Evolutionary conservation across 2,329 filamentous ascomycete genomes (phyloP), one percentile per base, ranked within the genome.

Genomic region (Alternaria ventricosa): DNA sequence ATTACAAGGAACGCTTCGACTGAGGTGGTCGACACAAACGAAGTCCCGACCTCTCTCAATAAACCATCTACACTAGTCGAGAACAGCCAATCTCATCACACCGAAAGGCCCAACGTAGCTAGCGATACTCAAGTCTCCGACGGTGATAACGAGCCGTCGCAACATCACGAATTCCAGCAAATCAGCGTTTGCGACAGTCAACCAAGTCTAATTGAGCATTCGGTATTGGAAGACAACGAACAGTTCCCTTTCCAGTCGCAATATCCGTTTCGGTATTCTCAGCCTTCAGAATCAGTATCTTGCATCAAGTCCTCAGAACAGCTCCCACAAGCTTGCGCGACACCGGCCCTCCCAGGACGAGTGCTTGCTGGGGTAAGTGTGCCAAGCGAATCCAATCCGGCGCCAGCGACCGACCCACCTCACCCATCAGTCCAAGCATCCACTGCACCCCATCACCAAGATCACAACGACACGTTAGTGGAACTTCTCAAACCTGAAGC

Each of bases 221-320:
- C 61, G 46, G 50, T 45, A 23, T 27, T 27, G 13, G 63, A 70
- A 11, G 49, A 25, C 49, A 60, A 58, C 56, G 66, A 36, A 6
- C 70, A 69, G 15, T 66, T 63, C 22, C 63, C 64, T 10, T 65
- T 61, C 7, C 65, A 61, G 49, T 68, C 60, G 11, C 68, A 68
- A 50, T 43, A 60, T 18, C 65, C 58, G 20, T 55, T 28, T 25
- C 59, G 27, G 20, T 33, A 59, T 25, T 45, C 20, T 4, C 18
- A 51, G 15, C 44, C 25, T 47, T 28, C 28, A 22, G 13, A 44
- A 43, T 15, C 30, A 22, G 28, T 36, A 47, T 25, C 23, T 27
- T 12, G 22, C 55, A 27, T 45, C 15, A 18, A 27, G 13, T 15
- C 27, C 45, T 25, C 28, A 27, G 27, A 61, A 6, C 46, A 47